These are phyloP conservation scores for Nitzschia sp. DNA, from an alignment of 108 stramenopile species.

Conservation along the genomic window DNA sequence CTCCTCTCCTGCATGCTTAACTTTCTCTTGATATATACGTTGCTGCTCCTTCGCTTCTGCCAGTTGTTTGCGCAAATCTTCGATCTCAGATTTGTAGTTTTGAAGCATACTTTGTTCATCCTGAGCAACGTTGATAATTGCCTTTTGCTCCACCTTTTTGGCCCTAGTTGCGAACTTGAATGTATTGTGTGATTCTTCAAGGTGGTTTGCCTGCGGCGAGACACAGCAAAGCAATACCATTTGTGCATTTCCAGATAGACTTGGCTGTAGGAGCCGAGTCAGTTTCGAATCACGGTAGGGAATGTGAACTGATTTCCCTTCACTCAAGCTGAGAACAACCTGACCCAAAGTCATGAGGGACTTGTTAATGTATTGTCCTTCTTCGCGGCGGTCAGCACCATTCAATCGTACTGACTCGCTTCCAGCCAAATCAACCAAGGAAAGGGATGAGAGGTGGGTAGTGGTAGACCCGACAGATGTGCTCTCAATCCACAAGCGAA, in stretches of 20 bases:
- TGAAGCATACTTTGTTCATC: constrained; percentile 73
- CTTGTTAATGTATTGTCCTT: constrained; percentile 98
- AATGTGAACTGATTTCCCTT: constrained; percentile 50
- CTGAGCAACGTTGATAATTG: constrained; percentile 63
- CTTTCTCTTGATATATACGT: constrained; percentile 27
- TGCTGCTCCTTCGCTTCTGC: constrained; percentile 59
- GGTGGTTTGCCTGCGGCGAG: constrained; percentile 62
- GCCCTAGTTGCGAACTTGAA: constrained; percentile 92
- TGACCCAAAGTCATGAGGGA: constrained; percentile 91
- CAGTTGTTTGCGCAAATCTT: constrained; percentile 76
- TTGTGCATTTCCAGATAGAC: constrained; percentile 87
- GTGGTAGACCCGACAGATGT: constrained; percentile 29
- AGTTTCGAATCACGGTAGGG: constrained; percentile 91
- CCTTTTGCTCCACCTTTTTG: constrained; percentile 87
- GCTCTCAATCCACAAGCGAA: constrained; percentile 87
- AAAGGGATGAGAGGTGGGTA: constrained; percentile 64
- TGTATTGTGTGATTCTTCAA: constrained; percentile 91
- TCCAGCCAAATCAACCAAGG: constrained; percentile 85
- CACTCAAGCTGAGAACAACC: constrained; percentile 81
- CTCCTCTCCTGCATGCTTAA: not conserved
- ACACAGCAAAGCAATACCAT: constrained; percentile 84
- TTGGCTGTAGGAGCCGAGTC: constrained; percentile 90
- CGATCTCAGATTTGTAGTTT: constrained; percentile 80
- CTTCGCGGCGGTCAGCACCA: constrained; percentile 86
- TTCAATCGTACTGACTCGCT: constrained; percentile 78